Percentiles rank a stretch among this genome's conserved stretches.
These are phyloP conservation scores for Diaporthe destruens DNA, from an alignment of 2,329 filamentous ascomycete genomes.

Conservation along the genomic window DNA sequence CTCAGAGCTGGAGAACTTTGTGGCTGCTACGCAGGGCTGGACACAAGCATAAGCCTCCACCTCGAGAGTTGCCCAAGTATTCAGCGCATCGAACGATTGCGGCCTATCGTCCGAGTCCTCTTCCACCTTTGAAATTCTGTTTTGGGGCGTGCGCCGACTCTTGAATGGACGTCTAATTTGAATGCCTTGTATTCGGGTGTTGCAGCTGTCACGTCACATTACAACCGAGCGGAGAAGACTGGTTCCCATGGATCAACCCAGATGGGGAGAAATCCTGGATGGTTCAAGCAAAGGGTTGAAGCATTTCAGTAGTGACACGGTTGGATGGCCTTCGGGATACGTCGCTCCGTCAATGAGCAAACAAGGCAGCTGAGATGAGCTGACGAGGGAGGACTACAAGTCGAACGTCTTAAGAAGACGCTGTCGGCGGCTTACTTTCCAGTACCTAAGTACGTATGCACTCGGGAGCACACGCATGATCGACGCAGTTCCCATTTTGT, in stretches of 20 bases:
- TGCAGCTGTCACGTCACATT: constrained; percentile 19
- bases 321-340: not conserved
- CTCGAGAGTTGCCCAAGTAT: not conserved
- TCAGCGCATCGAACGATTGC: not conserved
- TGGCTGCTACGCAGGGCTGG: not conserved
- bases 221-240: not conserved
- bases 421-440: not conserved
- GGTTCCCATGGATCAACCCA: not conserved
- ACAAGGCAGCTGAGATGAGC: not conserved
- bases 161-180: constrained; percentile 19
- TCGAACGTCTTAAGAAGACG: no score
- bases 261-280: not conserved
- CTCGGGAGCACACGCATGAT: constrained; percentile 23
- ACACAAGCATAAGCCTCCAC: not conserved
- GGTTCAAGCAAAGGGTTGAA: not conserved
- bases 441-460: no score
- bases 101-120: not conserved
- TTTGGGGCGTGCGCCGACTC: constrained; percentile 22
- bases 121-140: not conserved
- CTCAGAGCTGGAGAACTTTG: no score
- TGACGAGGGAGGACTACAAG: not conserved
- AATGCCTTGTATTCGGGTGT: not conserved
- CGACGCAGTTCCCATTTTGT: constrained; percentile 11
- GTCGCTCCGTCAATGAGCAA: not conserved
- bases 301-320: not conserved